Percentiles rank a stretch among this genome's conserved stretches.
These are phyloP conservation scores for Neospora caninum DNA, from an alignment of 169 alveolate genomes.

Conservation along the genomic window DNA sequence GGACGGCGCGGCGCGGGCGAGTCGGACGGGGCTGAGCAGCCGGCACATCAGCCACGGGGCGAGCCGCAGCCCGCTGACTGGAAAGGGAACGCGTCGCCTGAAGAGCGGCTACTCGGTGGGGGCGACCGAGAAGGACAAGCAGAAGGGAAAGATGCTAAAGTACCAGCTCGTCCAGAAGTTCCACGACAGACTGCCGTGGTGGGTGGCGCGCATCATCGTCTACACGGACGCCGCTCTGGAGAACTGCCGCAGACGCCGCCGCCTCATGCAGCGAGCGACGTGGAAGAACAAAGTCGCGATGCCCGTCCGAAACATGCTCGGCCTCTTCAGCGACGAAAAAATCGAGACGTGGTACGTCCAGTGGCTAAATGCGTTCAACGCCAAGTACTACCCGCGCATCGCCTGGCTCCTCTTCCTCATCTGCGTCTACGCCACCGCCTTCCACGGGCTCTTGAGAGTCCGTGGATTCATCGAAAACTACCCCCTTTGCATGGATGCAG, in stretches of 20 bases:
- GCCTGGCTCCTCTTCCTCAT: slow-evolving; percentile 68
- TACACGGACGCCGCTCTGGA: slow-evolving; percentile 60
- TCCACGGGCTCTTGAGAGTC: slow-evolving; percentile 69
- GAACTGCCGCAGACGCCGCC: slow-evolving; percentile 70
- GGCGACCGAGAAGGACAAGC: neutral
- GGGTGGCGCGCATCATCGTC: slow-evolving; percentile 46
- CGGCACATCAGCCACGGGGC: neutral
- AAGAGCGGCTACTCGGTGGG: slow-evolving; percentile 33
- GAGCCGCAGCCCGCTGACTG: neutral
- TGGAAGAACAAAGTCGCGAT: slow-evolving; percentile 72
- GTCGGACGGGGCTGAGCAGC: neutral
- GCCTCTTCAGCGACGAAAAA: slow-evolving; percentile 71
- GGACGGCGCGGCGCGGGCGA: neutral
- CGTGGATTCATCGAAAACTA: slow-evolving; percentile 51
- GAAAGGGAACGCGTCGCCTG: neutral
- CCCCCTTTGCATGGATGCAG: neutral
- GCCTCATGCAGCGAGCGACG: slow-evolving; percentile 75
- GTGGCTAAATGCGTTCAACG: slow-evolving; percentile 77
- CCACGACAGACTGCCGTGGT: slow-evolving; percentile 56
- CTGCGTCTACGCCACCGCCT: slow-evolving; percentile 63
- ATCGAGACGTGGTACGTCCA: slow-evolving; percentile 76
- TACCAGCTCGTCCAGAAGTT: slow-evolving; percentile 45
- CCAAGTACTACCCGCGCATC: slow-evolving; percentile 65
- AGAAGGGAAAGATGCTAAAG: neutral
- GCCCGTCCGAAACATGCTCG: slow-evolving; percentile 73